Percentiles rank a stretch among this genome's conserved stretches.
phyloP scores from a whole-genome alignment of 192 early-diverging fungal species.

The Gaertneriomyces sp. region DNA sequence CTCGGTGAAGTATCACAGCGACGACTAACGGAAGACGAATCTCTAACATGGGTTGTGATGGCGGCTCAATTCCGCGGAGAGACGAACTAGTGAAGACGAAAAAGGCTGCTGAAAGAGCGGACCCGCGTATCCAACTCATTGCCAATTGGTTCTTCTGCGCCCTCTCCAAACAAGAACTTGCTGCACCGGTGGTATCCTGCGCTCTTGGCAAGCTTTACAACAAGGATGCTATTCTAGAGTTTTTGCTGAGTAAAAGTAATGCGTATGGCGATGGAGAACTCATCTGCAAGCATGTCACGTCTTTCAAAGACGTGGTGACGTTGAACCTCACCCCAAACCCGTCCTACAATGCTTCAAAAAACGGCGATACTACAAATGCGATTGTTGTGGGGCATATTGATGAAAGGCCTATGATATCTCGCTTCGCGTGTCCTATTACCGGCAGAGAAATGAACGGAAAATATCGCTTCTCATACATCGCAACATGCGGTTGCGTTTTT shows the following conservation, averaged over 20 bases:
- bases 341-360: slow-evolving; percentile 40
- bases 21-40: too few relatives aligned
- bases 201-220: slow-evolving; percentile 80
- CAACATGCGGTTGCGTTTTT: slow-evolving; percentile 75
- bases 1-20: too few relatives aligned
- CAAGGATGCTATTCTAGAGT: slow-evolving; percentile 73
- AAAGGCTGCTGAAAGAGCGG: slow-evolving; percentile 58
- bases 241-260: slow-evolving; percentile 59
- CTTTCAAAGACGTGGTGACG: slow-evolving; percentile 68
- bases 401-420: slow-evolving; percentile 19
- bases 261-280: slow-evolving; percentile 74
- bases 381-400: slow-evolving; percentile 40
- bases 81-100: slow-evolving; percentile 83
- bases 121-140: slow-evolving; percentile 58
- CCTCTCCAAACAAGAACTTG: slow-evolving; percentile 69
- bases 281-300: slow-evolving; percentile 68
- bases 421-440: slow-evolving; percentile 75
- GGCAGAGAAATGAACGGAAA: slow-evolving; percentile 86
- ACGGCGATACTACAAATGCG: slow-evolving; percentile 14
- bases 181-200: slow-evolving; percentile 65
- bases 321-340: slow-evolving; percentile 69
- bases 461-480: slow-evolving; percentile 48
- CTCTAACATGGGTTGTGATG: slow-evolving; percentile 55
- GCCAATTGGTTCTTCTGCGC: slow-evolving; percentile 73
- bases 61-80: slow-evolving; percentile 83